Evolutionary conservation across 2,329 filamentous ascomycete genomes (phyloP), one percentile per base, ranked within the genome.

Genomic region (Diplodia sapinea): DNA sequence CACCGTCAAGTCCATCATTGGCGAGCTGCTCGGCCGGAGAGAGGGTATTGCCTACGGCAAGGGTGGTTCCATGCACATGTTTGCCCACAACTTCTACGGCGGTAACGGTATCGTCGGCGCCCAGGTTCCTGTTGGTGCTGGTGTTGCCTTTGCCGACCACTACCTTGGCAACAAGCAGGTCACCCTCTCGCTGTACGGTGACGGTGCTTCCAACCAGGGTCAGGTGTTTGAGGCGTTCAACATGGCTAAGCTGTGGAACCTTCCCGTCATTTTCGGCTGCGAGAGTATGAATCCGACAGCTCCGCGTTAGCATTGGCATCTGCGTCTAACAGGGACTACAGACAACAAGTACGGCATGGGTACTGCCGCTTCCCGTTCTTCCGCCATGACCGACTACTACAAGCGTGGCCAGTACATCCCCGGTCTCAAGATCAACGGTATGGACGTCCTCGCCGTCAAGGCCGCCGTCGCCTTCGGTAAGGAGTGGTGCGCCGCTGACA

Each of bases 291-390:
- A 66, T 69, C 3, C 26, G 2, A 31, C 56, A 26, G 4, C 31
- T 51, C 5, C 11, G 4, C n/a, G 11, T 51, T 38, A 52, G 47
- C n/a, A 15, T 51, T 51, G 47, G n/a, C 12, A 13, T 23, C 33
- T 51, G 17, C 29, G 43, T 68, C 74, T 77, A 70, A 77, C 66
- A 36, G n/a, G 11, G 23, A 31, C 7, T n/a, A 40, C 68, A 97
- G 94, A 99, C 89, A 99, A 99, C 91, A 99, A 99, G 85, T 99
- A 99, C 81, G 95, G 95, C 82, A 99, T 99, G 95, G 95, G 95
- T 84, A 99, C 95, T 71, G 91, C 95, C 70, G 94, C 95, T 73
- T 90, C 91, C 82, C 93, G 95, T 77, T 94, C 95, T 70, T 94
- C 95, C 69, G 95, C 95, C 75, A 84, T 97, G 79, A 98, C 95